Evolutionary conservation across 257 asterid genomes (phyloP).

Genomic region (Capsicum rhomboideum): DNA sequence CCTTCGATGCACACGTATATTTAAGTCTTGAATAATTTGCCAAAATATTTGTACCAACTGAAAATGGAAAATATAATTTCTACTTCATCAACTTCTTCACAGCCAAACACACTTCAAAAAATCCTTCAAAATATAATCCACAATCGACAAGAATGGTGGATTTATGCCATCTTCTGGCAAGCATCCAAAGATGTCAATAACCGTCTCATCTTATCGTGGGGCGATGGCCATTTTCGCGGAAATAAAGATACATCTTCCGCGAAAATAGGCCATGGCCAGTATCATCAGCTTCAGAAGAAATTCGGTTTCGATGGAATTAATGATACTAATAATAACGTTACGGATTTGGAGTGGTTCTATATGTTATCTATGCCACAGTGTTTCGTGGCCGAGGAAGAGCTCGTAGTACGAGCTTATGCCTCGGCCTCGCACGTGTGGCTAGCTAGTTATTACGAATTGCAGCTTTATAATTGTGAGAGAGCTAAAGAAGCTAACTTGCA

Average conservation of each 20-base stretch:
- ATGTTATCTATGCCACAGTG: constrained; percentile 16
- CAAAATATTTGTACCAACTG: not conserved
- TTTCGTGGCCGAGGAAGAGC: constrained; percentile 7
- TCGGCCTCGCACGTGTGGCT: constrained; percentile 22
- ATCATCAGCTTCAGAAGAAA: not conserved
- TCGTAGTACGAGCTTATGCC: constrained; percentile 9
- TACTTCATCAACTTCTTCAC: constrained; percentile 3
- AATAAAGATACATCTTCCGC: not conserved
- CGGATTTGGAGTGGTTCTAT: constrained; percentile 26
- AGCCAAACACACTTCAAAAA: constrained; percentile 3
- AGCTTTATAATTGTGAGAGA: constrained; percentile 16
- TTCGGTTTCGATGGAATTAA: not conserved
- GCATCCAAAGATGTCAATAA: constrained; percentile 7
- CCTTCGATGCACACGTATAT: not conserved
- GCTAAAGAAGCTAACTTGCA: constrained; percentile 35
- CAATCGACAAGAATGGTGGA: constrained; percentile 22
- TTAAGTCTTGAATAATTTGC: not conserved
- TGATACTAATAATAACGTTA: not conserved
- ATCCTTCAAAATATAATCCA: constrained; percentile 19
- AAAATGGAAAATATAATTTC: constrained; percentile 18
- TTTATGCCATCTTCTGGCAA: constrained; percentile 34
- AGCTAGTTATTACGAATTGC: constrained; percentile 14
- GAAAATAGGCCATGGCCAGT: not conserved
- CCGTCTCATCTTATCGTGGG: constrained; percentile 24
- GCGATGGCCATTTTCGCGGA: constrained; percentile 25